Evolutionary conservation across 495 filamentous ascomycete species (phyloP).

Genomic region (Aspergillus asperescens): DNA sequence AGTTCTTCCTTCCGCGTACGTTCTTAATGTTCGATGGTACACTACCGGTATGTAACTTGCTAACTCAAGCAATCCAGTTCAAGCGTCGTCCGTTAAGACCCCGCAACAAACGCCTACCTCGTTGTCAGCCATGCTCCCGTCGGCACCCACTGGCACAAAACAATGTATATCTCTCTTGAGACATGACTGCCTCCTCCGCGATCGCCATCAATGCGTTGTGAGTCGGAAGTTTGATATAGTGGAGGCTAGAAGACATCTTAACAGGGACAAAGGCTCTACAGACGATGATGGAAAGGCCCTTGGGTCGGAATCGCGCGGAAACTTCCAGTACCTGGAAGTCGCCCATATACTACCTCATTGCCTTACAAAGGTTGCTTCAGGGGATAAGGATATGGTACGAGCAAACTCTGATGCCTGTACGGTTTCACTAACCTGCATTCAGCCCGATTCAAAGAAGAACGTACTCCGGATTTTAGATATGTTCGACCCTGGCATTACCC

Average conservation of each 20-base stretch:
- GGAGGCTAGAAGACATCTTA: constrained; percentile 7
- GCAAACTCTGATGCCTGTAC: too few relatives aligned
- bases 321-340: constrained; percentile 6
- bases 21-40: background rate
- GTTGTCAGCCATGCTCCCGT: background rate
- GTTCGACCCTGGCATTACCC: constrained; percentile 20
- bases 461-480: constrained; percentile 19
- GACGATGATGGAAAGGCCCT: constrained; percentile 12
- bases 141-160: background rate
- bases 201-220: constrained; percentile 12
- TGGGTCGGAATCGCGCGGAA: background rate
- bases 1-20: background rate
- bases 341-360: constrained; percentile 14
- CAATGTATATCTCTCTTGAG: constrained; percentile 7
- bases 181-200: constrained; percentile 1
- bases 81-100: constrained; percentile 6
- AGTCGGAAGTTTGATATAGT: constrained; percentile 3
- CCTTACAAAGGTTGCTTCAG: too few relatives aligned
- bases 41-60: background rate
- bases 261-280: background rate
- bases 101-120: constrained; percentile 8
- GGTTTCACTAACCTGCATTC: too few relatives aligned
- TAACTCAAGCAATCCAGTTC: background rate
- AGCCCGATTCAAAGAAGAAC: constrained; percentile 21
- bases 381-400: too few relatives aligned